Percentiles rank a stretch among this genome's conserved stretches.
These are phyloP conservation scores for Aspergillus saccharolyticus DNA, from an alignment of 495 filamentous ascomycete species.

Conservation along the genomic window DNA sequence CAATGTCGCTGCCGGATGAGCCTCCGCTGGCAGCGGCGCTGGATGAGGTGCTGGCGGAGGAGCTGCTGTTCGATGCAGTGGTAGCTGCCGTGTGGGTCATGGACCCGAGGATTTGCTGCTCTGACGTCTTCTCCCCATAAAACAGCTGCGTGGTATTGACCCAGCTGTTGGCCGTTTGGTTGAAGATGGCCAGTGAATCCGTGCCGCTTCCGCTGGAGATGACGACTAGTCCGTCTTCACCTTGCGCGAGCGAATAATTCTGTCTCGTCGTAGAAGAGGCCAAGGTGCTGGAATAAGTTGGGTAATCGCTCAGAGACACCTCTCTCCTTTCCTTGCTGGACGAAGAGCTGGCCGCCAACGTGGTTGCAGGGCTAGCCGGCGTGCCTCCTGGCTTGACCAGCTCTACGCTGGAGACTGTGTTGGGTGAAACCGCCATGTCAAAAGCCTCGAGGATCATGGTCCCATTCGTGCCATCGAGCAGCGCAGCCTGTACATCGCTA, in stretches of 20 bases:
- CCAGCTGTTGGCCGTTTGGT: conserved; percentile 76
- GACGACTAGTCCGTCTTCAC: conserved; percentile 58
- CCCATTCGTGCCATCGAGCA: conserved; percentile 67
- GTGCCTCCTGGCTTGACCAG: conserved; percentile 48
- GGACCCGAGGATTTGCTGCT: conserved; percentile 32
- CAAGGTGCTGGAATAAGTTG: conserved; percentile 68
- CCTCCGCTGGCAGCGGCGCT: conserved; percentile 25
- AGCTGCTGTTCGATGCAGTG: conserved; percentile 33
- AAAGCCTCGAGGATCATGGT: conserved; percentile 81
- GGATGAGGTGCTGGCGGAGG: conserved; percentile 20
- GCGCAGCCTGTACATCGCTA: conserved; percentile 53
- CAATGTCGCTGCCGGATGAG: conserved; percentile 33
- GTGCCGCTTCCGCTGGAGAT: conserved; percentile 68
- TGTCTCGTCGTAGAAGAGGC: conserved; percentile 59
- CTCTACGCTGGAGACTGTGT: conserved; percentile 62
- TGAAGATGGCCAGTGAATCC: conserved; percentile 65
- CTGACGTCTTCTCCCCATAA: conserved; percentile 36
- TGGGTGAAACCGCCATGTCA: conserved; percentile 72
- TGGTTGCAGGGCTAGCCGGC: conserved; percentile 28
- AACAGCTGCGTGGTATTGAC: conserved; percentile 67
- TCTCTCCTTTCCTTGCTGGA: conserved; percentile 40
- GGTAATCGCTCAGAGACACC: conserved; percentile 59
- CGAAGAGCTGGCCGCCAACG: conserved; percentile 21
- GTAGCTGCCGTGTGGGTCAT: conserved; percentile 30
- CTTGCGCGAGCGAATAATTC: conserved; percentile 60